phyloP scores from a whole-genome alignment of 2,329 filamentous ascomycete species.

The Hortaea sp. region DNA sequence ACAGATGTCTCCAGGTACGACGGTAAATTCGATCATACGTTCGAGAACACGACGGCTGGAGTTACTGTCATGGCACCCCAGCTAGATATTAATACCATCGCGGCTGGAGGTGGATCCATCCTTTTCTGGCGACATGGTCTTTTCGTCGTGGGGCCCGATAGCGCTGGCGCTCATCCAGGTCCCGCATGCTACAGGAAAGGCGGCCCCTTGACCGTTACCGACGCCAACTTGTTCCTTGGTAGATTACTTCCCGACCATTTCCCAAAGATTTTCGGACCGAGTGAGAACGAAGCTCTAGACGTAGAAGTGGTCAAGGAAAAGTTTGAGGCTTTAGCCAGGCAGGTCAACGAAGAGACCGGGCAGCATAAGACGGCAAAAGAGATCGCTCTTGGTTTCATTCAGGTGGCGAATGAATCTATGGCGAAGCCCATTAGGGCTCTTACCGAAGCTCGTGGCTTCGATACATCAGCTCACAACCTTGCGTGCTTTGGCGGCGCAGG shows the following conservation, averaged over 20 bases:
- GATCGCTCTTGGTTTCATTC: slow-evolving; percentile 74
- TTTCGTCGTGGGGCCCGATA: slow-evolving; percentile 12
- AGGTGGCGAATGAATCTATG: slow-evolving; percentile 81
- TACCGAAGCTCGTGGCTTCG: slow-evolving; percentile 79
- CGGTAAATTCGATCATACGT: slow-evolving; percentile 10
- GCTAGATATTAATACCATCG: slow-evolving; percentile 15
- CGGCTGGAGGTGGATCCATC: slow-evolving; percentile 12
- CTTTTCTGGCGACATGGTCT: slow-evolving; percentile 11
- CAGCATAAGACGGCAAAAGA: slow-evolving; percentile 60
- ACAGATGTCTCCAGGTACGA: slow-evolving; percentile 11
- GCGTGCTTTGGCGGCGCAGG: slow-evolving; percentile 83
- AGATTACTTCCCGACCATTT: slow-evolving; percentile 23
- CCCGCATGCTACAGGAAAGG: slow-evolving; percentile 27
- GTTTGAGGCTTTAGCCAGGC: slow-evolving; percentile 10
- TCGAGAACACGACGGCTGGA: slow-evolving; percentile 11
- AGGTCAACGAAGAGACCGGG: slow-evolving; percentile 14
- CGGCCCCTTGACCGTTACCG: slow-evolving; percentile 26
- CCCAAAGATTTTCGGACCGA: slow-evolving; percentile 25
- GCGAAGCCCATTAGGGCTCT: slow-evolving; percentile 74
- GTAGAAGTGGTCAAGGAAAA: slow-evolving; percentile 7
- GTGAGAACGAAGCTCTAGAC: slow-evolving; percentile 19
- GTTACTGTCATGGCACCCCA: slow-evolving; percentile 12
- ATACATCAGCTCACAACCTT: slow-evolving; percentile 72
- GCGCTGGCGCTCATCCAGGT: slow-evolving; percentile 20
- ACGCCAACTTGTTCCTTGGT: slow-evolving; percentile 27